Evolutionary conservation across 495 filamentous ascomycete species (phyloP).

Genomic region (Entonaema liquescens): DNA sequence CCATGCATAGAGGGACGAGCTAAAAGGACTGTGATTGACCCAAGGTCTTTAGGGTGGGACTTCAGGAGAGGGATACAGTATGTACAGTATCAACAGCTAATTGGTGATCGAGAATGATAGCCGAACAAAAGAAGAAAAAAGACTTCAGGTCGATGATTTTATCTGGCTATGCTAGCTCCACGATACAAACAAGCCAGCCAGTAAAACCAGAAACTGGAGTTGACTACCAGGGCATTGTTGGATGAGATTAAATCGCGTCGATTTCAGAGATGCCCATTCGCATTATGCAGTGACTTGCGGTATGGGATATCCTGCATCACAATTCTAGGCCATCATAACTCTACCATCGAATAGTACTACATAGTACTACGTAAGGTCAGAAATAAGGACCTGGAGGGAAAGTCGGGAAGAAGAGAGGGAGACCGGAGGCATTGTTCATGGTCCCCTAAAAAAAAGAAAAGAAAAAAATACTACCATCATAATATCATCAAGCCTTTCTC

Average conservation of each 20-base stretch:
- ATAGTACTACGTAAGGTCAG: conserved; percentile 12
- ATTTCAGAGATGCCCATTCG: conserved; percentile 30
- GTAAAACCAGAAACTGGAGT: conserved; percentile 9
- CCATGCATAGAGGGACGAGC: conserved; percentile 29
- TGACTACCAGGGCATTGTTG: conserved; percentile 21
- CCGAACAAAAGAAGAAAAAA: conserved; percentile 17
- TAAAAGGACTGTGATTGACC: conserved; percentile 35
- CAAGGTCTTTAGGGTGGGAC: conserved; percentile 18
- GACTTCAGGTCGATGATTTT: conserved; percentile 7
- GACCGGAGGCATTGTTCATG: too few species aligned
- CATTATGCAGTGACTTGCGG: conserved; percentile 34
- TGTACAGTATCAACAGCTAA: conserved; percentile 33
- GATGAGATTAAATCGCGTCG: conserved; percentile 16
- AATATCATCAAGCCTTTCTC: conserved; percentile 4
- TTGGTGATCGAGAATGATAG: conserved; percentile 33
- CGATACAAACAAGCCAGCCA: conserved; percentile 22
- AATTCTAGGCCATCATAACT: conserved; percentile 26
- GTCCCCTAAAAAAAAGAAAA: conserved; percentile 2
- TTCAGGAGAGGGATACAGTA: conserved; percentile 37
- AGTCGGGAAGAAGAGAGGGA: conserved; percentile 25
- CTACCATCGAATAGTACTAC: neutral
- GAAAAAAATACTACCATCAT: conserved; percentile 1
- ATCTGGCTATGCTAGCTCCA: conserved; percentile 34
- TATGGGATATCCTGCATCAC: conserved; percentile 39
- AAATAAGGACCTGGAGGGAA: conserved; percentile 32